Evolutionary conservation across 352 stramenopile species (phyloP), one percentile per base, ranked within the genome.

Genomic region (Phytophthora pini): DNA sequence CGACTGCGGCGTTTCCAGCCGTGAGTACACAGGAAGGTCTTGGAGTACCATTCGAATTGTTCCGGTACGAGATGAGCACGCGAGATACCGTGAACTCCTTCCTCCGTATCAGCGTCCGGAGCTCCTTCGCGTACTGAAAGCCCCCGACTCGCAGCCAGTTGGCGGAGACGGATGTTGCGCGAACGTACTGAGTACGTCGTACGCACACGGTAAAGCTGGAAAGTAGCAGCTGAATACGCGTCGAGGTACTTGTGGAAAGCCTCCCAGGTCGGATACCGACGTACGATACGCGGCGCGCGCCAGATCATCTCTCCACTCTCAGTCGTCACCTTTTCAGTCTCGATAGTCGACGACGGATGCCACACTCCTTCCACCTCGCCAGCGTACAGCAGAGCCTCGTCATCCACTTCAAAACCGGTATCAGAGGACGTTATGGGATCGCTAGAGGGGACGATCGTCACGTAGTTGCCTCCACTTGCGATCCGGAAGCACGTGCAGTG

Each of bases 11-110:
- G 76, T 47, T 93, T 92, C 84, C 82, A 92, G 1, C 84, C 84
- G 49, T 93, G 82, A 3, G 84, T 93, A 48, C 84, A 93, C 22
- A 93, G 57, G 39, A 89, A 92, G 2, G 84, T 93, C 63, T 93
- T 93, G 8, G 82, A 90, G 52, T 93, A 93, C 82, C 82, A 93
- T 49, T 90, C 74, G 29, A 77, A 90, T 12, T 64, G 66, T 11
- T 81, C 67, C 3, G 84, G 84, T 10, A 90, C 72, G 5, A 90
- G 56, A 45, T 82, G 74, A n/a, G 68, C 71, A n/a, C 71, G 58
- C 15, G 71, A 79, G 0, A 79, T 20, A 1, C 58, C 68, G 10
- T 74, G 49, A 31, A 24, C 39, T 40, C 56, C 56, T 34, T 64
- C 63, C 24, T 55, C 45, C 36, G 65, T 68, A 9, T 45, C 53